A percentile compares a stretch with the other conserved stretches of the same genome.
These are phyloP conservation scores for Dryas drummondii DNA, from an alignment of 306 rosid genomes.

Conservation along the genomic window DNA sequence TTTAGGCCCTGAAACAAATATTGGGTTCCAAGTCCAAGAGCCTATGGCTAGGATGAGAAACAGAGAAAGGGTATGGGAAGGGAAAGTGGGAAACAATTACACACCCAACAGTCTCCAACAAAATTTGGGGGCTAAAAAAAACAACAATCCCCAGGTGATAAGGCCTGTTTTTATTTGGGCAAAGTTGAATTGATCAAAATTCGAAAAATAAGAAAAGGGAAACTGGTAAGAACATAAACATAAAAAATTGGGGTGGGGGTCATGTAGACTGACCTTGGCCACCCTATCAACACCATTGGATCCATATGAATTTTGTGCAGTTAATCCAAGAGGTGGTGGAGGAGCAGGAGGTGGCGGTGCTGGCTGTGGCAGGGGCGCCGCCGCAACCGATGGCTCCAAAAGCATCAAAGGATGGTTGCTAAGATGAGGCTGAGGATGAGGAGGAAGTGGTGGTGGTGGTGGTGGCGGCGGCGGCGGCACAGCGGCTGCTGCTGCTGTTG, in stretches of 20 bases:
- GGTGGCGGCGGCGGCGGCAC: neutral
- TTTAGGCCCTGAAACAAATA: too few relatives aligned
- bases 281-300: conserved; percentile 70
- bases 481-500: neutral
- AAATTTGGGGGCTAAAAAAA: neutral
- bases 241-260: neutral
- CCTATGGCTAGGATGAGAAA: too few relatives aligned
- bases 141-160: neutral
- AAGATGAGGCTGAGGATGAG: neutral
- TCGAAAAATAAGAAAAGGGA: neutral
- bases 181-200: neutral
- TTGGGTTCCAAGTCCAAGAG: too few relatives aligned
- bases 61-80: too few relatives aligned
- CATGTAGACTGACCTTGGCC: conserved; percentile 53
- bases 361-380: conserved; percentile 25
- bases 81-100: neutral
- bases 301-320: conserved; percentile 70
- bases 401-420: conserved; percentile 44
- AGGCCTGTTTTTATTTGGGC: neutral
- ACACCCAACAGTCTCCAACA: neutral
- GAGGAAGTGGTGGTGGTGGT: neutral
- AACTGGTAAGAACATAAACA: neutral
- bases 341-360: conserved; percentile 28
- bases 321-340: conserved; percentile 22
- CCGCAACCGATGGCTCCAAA: conserved; percentile 45